Evolutionary conservation across 2,329 filamentous ascomycete genomes (phyloP).

Genomic region (Penicillium sp.): DNA sequence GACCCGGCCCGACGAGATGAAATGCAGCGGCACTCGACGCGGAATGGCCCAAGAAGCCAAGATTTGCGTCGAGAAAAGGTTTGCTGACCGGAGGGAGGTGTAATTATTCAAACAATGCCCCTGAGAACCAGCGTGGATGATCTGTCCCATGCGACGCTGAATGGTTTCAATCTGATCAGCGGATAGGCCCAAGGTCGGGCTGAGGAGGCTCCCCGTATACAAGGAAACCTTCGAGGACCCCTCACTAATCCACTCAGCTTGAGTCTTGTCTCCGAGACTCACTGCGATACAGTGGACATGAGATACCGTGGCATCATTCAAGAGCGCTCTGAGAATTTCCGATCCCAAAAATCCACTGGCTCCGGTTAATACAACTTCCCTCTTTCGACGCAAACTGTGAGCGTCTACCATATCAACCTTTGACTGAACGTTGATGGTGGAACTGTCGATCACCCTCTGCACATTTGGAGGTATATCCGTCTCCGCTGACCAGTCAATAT

Average conservation of each 20-base stretch:
- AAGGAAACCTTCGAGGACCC: slow-evolving; percentile 35
- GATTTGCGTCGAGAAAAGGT: slow-evolving; percentile 30
- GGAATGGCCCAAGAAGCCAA: slow-evolving; percentile 23
- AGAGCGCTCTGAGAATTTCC: slow-evolving; percentile 44
- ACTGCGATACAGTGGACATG: slow-evolving; percentile 52
- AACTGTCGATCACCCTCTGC: background rate
- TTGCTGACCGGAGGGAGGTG: slow-evolving; percentile 25
- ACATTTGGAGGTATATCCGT: slow-evolving; percentile 24
- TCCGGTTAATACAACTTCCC: slow-evolving; percentile 31
- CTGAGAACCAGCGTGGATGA: slow-evolving; percentile 62
- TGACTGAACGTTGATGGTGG: background rate
- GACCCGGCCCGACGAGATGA: slow-evolving; percentile 36
- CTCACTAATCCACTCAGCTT: background rate
- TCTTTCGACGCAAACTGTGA: no score
- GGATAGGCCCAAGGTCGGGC: slow-evolving; percentile 44
- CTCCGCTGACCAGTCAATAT: slow-evolving; percentile 49
- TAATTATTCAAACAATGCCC: slow-evolving; percentile 35
- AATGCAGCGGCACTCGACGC: slow-evolving; percentile 35
- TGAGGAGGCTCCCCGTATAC: slow-evolving; percentile 44
- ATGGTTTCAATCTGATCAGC: slow-evolving; percentile 34
- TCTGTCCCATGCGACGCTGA: slow-evolving; percentile 42
- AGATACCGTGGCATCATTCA: slow-evolving; percentile 33
- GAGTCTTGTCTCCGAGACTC: background rate
- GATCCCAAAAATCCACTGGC: slow-evolving; percentile 45
- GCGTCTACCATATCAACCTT: background rate